Evolutionary conservation across 2,329 filamentous ascomycete genomes (phyloP).

Genomic region (Venturiaceae sp.): DNA sequence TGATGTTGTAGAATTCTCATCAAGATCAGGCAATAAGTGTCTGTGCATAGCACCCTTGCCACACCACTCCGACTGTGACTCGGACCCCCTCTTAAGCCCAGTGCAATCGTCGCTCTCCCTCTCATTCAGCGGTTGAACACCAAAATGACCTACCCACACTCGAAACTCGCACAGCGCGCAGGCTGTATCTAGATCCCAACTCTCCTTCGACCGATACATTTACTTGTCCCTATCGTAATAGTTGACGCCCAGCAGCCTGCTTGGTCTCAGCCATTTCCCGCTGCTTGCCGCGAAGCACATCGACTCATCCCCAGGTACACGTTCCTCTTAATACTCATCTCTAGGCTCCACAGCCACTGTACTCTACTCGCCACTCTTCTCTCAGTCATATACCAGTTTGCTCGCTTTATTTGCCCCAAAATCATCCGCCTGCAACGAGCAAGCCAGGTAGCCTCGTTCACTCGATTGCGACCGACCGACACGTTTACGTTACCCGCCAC

Average conservation of each 20-base stretch:
- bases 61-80: too few species aligned
- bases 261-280: background rate
- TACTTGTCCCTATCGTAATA: background rate
- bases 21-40: too few species aligned
- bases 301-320: constrained; percentile 4
- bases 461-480: constrained; percentile 17
- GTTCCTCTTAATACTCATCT: background rate
- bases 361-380: constrained; percentile 8
- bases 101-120: too few species aligned
- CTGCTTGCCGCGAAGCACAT: background rate
- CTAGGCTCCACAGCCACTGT: constrained; percentile 7
- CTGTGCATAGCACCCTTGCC: too few species aligned
- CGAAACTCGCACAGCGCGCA: background rate
- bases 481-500: background rate
- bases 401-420: constrained; percentile 11
- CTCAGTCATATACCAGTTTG: constrained; percentile 1
- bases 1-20: too few species aligned
- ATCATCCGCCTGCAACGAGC: background rate
- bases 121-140: background rate
- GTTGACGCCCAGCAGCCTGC: background rate
- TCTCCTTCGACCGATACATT: background rate
- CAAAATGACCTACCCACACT: background rate
- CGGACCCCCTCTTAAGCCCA: too few species aligned
- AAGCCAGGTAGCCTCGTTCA: constrained; percentile 14
- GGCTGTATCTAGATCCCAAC: background rate